Evolutionary conservation across 139 green algal genomes (phyloP), one percentile per base, ranked within the genome.

Genomic region (Coccomyxa sp.): DNA sequence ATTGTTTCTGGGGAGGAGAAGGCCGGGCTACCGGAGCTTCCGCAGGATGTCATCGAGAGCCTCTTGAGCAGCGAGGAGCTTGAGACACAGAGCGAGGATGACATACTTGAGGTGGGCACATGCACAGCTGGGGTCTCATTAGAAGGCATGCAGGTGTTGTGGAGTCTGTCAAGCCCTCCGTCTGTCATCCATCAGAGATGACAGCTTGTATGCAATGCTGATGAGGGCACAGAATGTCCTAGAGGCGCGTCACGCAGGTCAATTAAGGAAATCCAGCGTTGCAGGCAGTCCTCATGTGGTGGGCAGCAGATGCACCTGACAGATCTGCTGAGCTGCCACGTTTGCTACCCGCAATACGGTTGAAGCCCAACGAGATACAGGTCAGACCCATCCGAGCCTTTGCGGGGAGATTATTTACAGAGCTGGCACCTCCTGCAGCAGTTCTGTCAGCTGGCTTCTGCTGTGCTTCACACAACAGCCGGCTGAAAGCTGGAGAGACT

Each of bases 31-130:
- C 24, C 22, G 29, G 39, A 35, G 39, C 73, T 77, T 24, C 73
- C 73, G 29, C 7, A 29, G 27, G 73, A 68, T 33, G 22, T 77
- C 39, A 7, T 77, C 22, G n/a, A 18, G 39, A 7, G 39, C 8
- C 73, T 77, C 39, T 39, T 77, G 39, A 7, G 16, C 29, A 77
- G 73, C 31, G 73, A 68, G 73, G 44, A 38, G 73, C 73, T 77
- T 39, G 38, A 68, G 39, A 55, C 39, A 8, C n/a, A 38, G 8
- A 68, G 39, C 6, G 73, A 77, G 73, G 8, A 68, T 7, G 27
- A 68, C 12, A 29, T 68, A 0, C 38, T 55, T 6, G 35, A 68
- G 73, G 73, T 77, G 37, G 2, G 64, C 2, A 38, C n/a, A 39
- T 16, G 68, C 24, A 33, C n/a, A n/a, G n/a, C n/a, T n/a, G n/a